A percentile compares a stretch with the other conserved stretches of the same genome.
Conservation (phyloP, 495 filamentous ascomycete genomes). For the Glonium stellatum region DNA sequence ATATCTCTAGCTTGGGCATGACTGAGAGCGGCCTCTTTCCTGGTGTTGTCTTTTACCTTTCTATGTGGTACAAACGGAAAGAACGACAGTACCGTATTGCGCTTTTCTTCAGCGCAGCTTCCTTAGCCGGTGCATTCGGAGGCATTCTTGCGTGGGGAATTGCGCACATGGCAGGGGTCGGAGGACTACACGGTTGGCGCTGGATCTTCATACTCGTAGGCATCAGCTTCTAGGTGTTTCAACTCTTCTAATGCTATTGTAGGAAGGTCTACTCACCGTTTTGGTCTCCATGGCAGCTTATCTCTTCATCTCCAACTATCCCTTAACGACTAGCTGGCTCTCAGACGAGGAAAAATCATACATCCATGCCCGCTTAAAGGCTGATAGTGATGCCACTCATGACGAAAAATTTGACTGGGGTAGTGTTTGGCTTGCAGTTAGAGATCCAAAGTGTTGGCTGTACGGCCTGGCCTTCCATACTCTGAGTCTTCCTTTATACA, state of each 20-base stretch:
- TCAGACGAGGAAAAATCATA: conserved; percentile 54
- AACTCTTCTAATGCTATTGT: background rate
- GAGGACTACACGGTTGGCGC: conserved; percentile 63
- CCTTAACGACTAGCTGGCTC: conserved; percentile 61
- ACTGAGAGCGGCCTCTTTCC: conserved; percentile 58
- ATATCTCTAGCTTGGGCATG: conserved; percentile 9
- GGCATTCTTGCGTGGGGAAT: conserved; percentile 65
- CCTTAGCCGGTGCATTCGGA: conserved; percentile 72
- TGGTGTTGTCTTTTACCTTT: conserved; percentile 76
- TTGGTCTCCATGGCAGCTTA: conserved; percentile 55
- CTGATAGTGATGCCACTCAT: conserved; percentile 54
- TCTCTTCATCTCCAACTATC: conserved; percentile 68
- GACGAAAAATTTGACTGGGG: conserved; percentile 61
- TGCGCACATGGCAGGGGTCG: conserved; percentile 56
- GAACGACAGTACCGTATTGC: conserved; percentile 68
- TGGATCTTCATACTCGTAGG: conserved; percentile 77
- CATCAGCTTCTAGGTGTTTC: background rate
- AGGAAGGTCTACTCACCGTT: conserved; percentile 66
- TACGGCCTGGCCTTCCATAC: conserved; percentile 69
- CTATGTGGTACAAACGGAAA: conserved; percentile 73
- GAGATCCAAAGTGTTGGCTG: conserved; percentile 68
- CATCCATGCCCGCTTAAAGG: conserved; percentile 52
- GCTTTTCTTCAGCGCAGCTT: conserved; percentile 68
- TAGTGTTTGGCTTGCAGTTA: conserved; percentile 55
- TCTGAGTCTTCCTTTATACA: conserved; percentile 49